Base-by-base conservation (phyloP, 2,329 filamentous ascomycete species). In the Neofusicoccum parvum region DNA sequence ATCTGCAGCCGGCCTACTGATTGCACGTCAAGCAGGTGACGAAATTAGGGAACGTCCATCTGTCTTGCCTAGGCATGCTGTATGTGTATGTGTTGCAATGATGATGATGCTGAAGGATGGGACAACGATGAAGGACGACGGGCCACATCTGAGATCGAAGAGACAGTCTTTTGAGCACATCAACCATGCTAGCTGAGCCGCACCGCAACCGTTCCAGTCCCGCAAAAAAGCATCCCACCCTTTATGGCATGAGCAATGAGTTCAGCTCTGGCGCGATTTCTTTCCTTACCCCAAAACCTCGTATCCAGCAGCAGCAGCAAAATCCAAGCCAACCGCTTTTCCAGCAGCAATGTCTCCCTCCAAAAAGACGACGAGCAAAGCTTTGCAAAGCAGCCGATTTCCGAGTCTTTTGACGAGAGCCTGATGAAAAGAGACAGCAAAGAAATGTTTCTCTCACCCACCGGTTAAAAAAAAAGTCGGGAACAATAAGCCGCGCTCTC, bases 401-500 rank as follows among this genome's bases (percentile, higher is more conserved):
- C 62, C 50, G 51, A 56, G 62, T 65, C 51, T 65, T 65, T 65
- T 65, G 32, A 48, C 15, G 41, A 48, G 45, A 54, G 49, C 39
- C 17, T 64, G 50, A 32, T 32, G 27, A 63, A 63, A 43, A 34
- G 49, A 56, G 50, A 58, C 43, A 58, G 62, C 51, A 56, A 65
- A 46, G 53, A 65, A 65, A 56, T 17, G 41, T 17, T 50, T 34
- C 36, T 65, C 51, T 50, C 41, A 56, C 62, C 50, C 62, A 49
- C 34, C 51, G 41, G 43, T 60, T 6, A n/a, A 60, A 34, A 17
- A 36, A 32, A 49, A 50, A 11, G 36, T 48, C 23, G 23, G 51
- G 51, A 54, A 50, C 43, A 65, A 65, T 50, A 54, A 49, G 62
- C 49, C 49, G 39, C 43, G 50, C 62, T 65, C 62, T 49, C 62